phyloP scores from a whole-genome alignment of 306 rosid genomes.

The Trifolium repens region DNA sequence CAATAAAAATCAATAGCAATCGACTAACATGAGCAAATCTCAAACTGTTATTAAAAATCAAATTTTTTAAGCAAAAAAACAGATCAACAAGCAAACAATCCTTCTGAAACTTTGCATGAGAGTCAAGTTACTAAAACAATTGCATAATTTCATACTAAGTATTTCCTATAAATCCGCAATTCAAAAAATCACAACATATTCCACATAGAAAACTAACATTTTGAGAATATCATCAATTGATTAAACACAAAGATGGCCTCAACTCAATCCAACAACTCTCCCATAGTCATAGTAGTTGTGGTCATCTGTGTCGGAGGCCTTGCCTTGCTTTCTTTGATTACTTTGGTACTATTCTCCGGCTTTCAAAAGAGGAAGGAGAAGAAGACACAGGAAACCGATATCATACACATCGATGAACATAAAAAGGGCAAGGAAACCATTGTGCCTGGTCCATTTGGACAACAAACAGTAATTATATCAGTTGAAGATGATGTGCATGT shows the following conservation, averaged over 20 bases:
- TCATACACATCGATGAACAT: constrained; percentile 66
- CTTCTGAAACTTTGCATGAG: constrained; percentile 63
- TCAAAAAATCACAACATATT: constrained; percentile 8
- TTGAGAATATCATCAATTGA: neutral
- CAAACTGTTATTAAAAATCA: neutral
- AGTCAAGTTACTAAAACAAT: constrained; percentile 58
- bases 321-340: constrained; percentile 61
- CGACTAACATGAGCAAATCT: constrained; percentile 1
- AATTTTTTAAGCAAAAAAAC: constrained; percentile 6
- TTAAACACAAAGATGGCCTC: constrained; percentile 55
- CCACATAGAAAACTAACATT: constrained; percentile 3
- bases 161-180: constrained; percentile 38
- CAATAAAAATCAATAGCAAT: constrained; percentile 18
- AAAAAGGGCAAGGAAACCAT: constrained; percentile 54
- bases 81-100: constrained; percentile 46
- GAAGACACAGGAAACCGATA: constrained; percentile 50
- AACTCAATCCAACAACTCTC: constrained; percentile 16
- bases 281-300: constrained; percentile 55
- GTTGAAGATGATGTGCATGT: constrained; percentile 76
- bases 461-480: constrained; percentile 44
- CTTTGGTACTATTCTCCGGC: constrained; percentile 57
- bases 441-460: constrained; percentile 69
- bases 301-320: constrained; percentile 62
- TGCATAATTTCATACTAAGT: constrained; percentile 10
- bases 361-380: constrained; percentile 54